Evolutionary conservation across 2,329 filamentous ascomycete species (phyloP), one percentile per base, ranked within the genome.

Genomic region (Diaporthe australafricana): DNA sequence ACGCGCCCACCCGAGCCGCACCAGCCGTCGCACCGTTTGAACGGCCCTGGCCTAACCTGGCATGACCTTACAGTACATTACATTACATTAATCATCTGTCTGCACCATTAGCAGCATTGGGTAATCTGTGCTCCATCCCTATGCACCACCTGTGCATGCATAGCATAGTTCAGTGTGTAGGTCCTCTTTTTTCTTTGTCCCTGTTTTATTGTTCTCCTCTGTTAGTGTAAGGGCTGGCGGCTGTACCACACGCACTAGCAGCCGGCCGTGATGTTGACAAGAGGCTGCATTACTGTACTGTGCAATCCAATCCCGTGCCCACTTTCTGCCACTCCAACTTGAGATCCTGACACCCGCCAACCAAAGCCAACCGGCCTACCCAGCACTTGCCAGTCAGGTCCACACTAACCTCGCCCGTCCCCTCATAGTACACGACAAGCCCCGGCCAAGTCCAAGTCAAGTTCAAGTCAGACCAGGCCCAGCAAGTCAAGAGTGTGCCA

Each of bases 151-250:
- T 47, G 27, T 63, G 57, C 27, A 55, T 47, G 55, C 40, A 42
- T 68, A 47, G 40, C 17, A 47, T 38, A 45, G 40, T 22, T 25
- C 56, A 27, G 32, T 42, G 38, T 25, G n/a, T 48, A 60, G 55
- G 35, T 63, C 68, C 68, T 63, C 47, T 63, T 32, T 62, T 57
- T 57, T 57, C 22, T 62, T 62, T 45, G 38, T 62, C 25, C 32
- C 52, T 62, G 56, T 63, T 67, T 38, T 52, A n/a, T 66, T 66
- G 55, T 53, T 45, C 68, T 40, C 47, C 45, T 70, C 68, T 72
- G 53, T 52, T 71, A 56, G 35, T 60, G 52, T 8, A 17, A 20
- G 22, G 32, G 48, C 42, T 2, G 14, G 27, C n/a, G 32, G 11
- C 12, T 25, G 25, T 30, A 63, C 25, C 12, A 35, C 20, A 14